phyloP scores from a whole-genome alignment of 2,329 filamentous ascomycete species.

The Ophiocordyceps camponoti-saundersi region DNA sequence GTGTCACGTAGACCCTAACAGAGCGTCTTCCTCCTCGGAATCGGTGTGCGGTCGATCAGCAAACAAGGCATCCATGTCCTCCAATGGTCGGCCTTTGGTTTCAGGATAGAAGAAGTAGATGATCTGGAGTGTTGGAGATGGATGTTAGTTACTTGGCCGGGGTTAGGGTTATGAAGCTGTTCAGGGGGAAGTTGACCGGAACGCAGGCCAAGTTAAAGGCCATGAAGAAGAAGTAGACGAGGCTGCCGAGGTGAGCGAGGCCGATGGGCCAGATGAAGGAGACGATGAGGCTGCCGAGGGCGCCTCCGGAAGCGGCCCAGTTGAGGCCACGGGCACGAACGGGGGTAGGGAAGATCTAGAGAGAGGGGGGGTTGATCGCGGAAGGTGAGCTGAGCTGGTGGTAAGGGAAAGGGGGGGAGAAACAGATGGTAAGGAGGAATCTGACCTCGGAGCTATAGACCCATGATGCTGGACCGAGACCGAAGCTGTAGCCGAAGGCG shows the following conservation, averaged over 20 bases:
- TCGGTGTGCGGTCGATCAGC: constrained; percentile 3
- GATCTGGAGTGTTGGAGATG: constrained; percentile 10
- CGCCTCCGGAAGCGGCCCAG: constrained; percentile 33
- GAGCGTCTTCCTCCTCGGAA: neutral
- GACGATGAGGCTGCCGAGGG: constrained; percentile 36
- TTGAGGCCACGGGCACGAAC: constrained; percentile 39
- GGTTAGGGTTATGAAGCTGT: neutral
- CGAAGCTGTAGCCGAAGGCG: constrained; percentile 38
- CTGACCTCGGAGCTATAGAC: constrained; percentile 39
- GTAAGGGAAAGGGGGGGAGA: neutral
- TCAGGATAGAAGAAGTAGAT: constrained; percentile 26
- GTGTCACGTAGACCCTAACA: no score
- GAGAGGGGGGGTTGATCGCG: neutral
- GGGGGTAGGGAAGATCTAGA: constrained; percentile 35
- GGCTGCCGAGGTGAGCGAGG: constrained; percentile 28
- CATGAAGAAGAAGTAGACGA: constrained; percentile 42
- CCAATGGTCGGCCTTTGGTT: constrained; percentile 22
- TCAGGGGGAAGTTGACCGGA: constrained; percentile 1
- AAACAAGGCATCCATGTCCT: constrained; percentile 28
- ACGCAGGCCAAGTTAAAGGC: constrained; percentile 4
- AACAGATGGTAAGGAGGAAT: neutral
- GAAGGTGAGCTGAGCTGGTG: neutral
- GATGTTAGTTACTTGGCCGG: neutral
- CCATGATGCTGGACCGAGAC: constrained; percentile 40
- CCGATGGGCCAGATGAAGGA: constrained; percentile 39